Evolutionary conservation across 2,329 filamentous ascomycete species (phyloP), one percentile per base, ranked within the genome.

Genomic region (Malbranchea zuffiana): DNA sequence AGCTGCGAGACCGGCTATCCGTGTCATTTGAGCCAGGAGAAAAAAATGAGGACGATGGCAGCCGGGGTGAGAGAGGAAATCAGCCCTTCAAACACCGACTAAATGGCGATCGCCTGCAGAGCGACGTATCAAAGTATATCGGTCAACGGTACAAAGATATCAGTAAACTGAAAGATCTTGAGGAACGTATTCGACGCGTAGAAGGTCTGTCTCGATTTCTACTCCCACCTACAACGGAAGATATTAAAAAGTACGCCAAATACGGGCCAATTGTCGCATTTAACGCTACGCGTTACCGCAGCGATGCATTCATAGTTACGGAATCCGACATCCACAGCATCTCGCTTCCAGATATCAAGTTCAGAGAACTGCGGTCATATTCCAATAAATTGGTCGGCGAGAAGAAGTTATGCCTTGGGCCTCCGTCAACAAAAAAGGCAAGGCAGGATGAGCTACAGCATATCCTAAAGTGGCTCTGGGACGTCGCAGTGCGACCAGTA

Each of bases 381-480:
- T 4, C 13, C 6, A 6, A 23, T 13, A 32, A 21, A 12, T 18
- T 32, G 8, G 17, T 18, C 7, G 4, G 6, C 16, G 13, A 15
- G 4, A 15, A 6, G 4, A 20, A 32, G 13, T 6, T 18, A 11
- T n/a, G n/a, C n/a, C n/a, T n/a, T n/a, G 16, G n/a, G 7, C 16
- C 13, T 32, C 16, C 19, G 6, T 19, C 7, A n/a, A 32, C 29
- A 13, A 19, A 18, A n/a, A 19, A 19, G 13, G 13, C 4, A n/a
- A 17, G n/a, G 6, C 15, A 32, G 12, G 11, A n/a, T 4, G 29
- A n/a, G 17, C 13, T 32, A 17, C 12, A 17, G 18, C 30, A n/a
- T 8, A 34, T 34, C 15, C 43, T 60, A 0, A 47, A 51, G 13
- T 60, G 55, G 52, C 48, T 60, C 0, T 61, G 56, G 55, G 47